phyloP scores from a whole-genome alignment of 2,329 filamentous ascomycete species.

The Alternaria tenuissima region DNA sequence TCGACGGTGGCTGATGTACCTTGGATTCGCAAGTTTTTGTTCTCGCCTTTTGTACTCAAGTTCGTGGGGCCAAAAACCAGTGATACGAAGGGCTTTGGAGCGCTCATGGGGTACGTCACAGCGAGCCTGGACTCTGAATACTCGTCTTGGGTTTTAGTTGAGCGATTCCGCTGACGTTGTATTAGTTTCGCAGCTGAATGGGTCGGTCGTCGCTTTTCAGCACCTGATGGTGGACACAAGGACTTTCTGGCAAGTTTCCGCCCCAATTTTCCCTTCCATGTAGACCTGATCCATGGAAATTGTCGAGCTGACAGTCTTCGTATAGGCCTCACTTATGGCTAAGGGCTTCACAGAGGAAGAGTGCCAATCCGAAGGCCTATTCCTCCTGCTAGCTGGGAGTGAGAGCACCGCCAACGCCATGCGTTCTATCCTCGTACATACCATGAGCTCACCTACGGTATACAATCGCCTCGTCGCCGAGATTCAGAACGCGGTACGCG shows the following conservation, averaged over 20 bases:
- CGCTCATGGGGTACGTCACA: slow-evolving; percentile 8
- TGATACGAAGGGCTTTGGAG: slow-evolving; percentile 9
- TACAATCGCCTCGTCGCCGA: slow-evolving; percentile 15
- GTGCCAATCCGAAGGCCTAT: slow-evolving; percentile 12
- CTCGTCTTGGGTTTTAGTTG: not conserved
- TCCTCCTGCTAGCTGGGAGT: slow-evolving; percentile 19
- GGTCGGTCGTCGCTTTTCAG: slow-evolving; percentile 5
- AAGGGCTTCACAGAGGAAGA: slow-evolving; percentile 18
- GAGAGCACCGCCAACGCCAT: slow-evolving; percentile 22
- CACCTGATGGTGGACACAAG: not conserved
- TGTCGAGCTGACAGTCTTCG: not conserved
- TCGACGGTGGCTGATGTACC: slow-evolving; percentile 10
- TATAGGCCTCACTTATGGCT: slow-evolving; percentile 14
- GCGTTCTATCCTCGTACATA: slow-evolving; percentile 15
- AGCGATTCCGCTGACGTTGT: not conserved
- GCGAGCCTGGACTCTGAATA: not conserved
- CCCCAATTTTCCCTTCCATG: not conserved
- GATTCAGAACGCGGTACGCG: slow-evolving; percentile 8
- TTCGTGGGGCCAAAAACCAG: slow-evolving; percentile 1
- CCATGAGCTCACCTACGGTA: slow-evolving; percentile 13
- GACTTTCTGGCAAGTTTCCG: not conserved
- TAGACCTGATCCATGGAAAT: not conserved
- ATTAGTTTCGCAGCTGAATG: not conserved
- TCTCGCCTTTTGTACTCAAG: slow-evolving; percentile 9
- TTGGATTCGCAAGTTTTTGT: slow-evolving; percentile 12